Conservation (phyloP, 371 early-diverging fungal species). For the Capniomyces stellatus region DNA sequence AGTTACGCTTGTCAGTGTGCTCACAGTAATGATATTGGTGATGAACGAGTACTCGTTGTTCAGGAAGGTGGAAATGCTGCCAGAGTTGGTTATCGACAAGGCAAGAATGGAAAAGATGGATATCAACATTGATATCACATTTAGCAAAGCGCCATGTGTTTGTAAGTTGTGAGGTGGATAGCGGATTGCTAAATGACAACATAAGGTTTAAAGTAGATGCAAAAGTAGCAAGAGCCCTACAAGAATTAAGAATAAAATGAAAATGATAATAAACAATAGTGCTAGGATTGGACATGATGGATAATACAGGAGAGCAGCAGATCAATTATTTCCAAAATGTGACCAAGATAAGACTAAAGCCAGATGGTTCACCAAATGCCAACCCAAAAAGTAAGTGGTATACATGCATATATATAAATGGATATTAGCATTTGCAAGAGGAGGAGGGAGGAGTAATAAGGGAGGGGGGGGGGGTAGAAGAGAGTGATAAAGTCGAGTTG, state of each 20-base stretch:
- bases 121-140: slow-evolving; percentile 77
- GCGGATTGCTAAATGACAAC: no score
- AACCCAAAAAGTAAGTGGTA: slow-evolving; percentile 27
- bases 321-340: slow-evolving; percentile 61
- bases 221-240: no score
- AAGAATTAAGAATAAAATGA: no score
- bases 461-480: no score
- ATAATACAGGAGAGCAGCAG: slow-evolving; percentile 78
- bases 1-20: slow-evolving; percentile 64
- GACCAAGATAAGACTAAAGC: slow-evolving; percentile 55
- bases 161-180: no score
- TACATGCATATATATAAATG: no score
- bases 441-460: not conserved
- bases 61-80: slow-evolving; percentile 37
- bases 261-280: no score
- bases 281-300: slow-evolving; percentile 84
- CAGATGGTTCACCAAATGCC: slow-evolving; percentile 40
- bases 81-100: slow-evolving; percentile 69
- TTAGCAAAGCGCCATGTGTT: slow-evolving; percentile 33
- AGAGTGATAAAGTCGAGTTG: no score
- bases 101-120: slow-evolving; percentile 71
- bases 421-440: not conserved
- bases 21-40: slow-evolving; percentile 53
- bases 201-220: no score
- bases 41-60: slow-evolving; percentile 70